Conservation (phyloP, 2,329 filamentous ascomycete genomes). For the Fonsecaea multimorphosa region DNA sequence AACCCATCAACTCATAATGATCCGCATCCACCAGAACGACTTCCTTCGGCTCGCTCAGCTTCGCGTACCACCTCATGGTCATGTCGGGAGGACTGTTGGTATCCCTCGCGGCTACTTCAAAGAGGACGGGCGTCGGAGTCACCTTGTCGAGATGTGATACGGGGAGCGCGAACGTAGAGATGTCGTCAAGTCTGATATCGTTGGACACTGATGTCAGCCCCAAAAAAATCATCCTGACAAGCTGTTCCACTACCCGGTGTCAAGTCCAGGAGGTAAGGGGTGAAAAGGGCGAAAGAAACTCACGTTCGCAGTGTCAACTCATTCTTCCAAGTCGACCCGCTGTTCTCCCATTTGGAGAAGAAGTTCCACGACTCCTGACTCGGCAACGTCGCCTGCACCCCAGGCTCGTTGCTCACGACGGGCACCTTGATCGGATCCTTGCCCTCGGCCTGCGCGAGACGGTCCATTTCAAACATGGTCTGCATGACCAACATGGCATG, state of each 20-base stretch:
- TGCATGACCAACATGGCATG: constrained; percentile 41
- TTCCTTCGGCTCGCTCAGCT: constrained; percentile 48
- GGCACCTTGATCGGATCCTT: constrained; percentile 42
- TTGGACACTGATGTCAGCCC: neutral
- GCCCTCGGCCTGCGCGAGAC: constrained; percentile 43
- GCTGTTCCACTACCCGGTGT: too few species aligned
- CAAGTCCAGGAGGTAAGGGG: neutral
- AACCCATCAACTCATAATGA: constrained; percentile 49
- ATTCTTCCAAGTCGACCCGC: constrained; percentile 48
- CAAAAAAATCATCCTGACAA: too few species aligned
- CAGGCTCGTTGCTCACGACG: constrained; percentile 42
- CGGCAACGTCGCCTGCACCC: constrained; percentile 43
- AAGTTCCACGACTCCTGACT: constrained; percentile 45
- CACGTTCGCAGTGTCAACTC: constrained; percentile 46
- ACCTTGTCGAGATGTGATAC: constrained; percentile 43
- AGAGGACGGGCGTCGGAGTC: constrained; percentile 47
- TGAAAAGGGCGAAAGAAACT: constrained; percentile 3
- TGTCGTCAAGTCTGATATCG: constrained; percentile 19
- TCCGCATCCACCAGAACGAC: constrained; percentile 45
- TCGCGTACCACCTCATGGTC: constrained; percentile 43
- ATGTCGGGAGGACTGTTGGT: constrained; percentile 43
- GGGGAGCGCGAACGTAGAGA: constrained; percentile 34
- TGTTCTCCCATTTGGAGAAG: constrained; percentile 44
- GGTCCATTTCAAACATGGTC: constrained; percentile 37
- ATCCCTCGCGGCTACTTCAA: constrained; percentile 45